Percentiles rank a stretch among this genome's conserved stretches.
phyloP scores from a whole-genome alignment of 768 basidiomycete genomes.

The Suillus tomentosus region DNA sequence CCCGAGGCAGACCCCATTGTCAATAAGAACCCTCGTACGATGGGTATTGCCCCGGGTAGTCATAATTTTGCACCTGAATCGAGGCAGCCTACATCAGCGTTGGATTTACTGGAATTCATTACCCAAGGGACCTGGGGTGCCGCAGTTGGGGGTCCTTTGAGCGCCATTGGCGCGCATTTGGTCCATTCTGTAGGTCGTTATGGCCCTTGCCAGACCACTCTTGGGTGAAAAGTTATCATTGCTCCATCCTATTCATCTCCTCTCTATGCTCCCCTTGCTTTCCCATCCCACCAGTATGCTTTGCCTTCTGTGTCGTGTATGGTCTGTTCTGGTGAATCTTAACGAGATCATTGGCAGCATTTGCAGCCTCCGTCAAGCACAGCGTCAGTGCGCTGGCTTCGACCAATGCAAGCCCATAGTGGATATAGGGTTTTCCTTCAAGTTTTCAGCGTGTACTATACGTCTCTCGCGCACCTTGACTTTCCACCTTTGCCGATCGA shows the following conservation, averaged over 20 bases:
- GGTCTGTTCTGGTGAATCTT: conserved; percentile 5
- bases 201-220: conserved; percentile 19
- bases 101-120: conserved; percentile 32
- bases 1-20: conserved; percentile 33
- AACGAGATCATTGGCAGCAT: conserved; percentile 4
- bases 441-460: neutral
- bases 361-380: neutral
- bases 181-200: conserved; percentile 23
- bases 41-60: conserved; percentile 33
- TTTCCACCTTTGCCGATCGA: neutral
- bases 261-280: conserved; percentile 6
- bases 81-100: conserved; percentile 22
- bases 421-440: neutral
- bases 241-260: neutral
- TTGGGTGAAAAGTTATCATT: conserved; percentile 17
- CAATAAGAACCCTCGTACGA: conserved; percentile 27
- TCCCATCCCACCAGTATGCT: conserved; percentile 5
- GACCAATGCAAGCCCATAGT: conserved; percentile 7
- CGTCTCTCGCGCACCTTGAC: conserved; percentile 1
- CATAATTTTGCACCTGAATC: conserved; percentile 10
- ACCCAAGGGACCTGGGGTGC: conserved; percentile 19
- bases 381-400: conserved; percentile 10
- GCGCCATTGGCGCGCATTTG: conserved; percentile 24
- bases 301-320: conserved; percentile 4
- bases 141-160: conserved; percentile 31